These are phyloP conservation scores for Kuraishia cidri DNA, from an alignment of 805 yeast genomes.

Conservation along the genomic window DNA sequence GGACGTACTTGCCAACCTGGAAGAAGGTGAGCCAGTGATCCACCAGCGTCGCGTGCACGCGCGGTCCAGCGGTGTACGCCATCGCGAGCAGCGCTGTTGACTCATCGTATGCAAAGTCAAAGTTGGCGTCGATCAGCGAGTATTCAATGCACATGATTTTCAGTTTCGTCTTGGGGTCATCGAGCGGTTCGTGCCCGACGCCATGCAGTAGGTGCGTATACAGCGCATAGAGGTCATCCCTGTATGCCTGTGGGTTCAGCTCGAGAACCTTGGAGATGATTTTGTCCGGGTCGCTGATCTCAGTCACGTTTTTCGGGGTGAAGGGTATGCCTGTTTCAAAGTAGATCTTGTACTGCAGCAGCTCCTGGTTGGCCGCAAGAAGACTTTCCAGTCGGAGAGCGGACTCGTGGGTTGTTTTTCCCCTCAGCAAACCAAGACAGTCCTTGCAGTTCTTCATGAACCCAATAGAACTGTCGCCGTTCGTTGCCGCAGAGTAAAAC, in stretches of 20 bases:
- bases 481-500: slow-evolving; percentile 16
- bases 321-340: slow-evolving; percentile 18
- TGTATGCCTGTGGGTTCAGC: slow-evolving; percentile 42
- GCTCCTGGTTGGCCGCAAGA: slow-evolving; percentile 11
- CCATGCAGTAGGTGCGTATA: slow-evolving; percentile 31
- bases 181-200: slow-evolving; percentile 14
- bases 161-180: slow-evolving; percentile 18
- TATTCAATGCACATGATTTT: slow-evolving; percentile 50
- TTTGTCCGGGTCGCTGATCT: slow-evolving; percentile 13
- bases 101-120: slow-evolving; percentile 42
- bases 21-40: slow-evolving; percentile 64
- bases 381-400: slow-evolving; percentile 7
- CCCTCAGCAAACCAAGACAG: slow-evolving; percentile 10
- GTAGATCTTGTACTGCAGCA: slow-evolving; percentile 18
- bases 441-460: slow-evolving; percentile 12
- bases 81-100: slow-evolving; percentile 27
- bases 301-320: slow-evolving; percentile 15
- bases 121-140: slow-evolving; percentile 55
- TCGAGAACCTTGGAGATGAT: slow-evolving; percentile 30
- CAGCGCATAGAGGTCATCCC: slow-evolving; percentile 29
- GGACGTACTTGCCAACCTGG: slow-evolving; percentile 54
- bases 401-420: background rate
- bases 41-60: slow-evolving; percentile 7
- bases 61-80: slow-evolving; percentile 7
- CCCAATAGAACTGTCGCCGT: slow-evolving; percentile 17